phyloP scores from a whole-genome alignment of 768 basidiomycete genomes.

The Nidularia pulvinata region DNA sequence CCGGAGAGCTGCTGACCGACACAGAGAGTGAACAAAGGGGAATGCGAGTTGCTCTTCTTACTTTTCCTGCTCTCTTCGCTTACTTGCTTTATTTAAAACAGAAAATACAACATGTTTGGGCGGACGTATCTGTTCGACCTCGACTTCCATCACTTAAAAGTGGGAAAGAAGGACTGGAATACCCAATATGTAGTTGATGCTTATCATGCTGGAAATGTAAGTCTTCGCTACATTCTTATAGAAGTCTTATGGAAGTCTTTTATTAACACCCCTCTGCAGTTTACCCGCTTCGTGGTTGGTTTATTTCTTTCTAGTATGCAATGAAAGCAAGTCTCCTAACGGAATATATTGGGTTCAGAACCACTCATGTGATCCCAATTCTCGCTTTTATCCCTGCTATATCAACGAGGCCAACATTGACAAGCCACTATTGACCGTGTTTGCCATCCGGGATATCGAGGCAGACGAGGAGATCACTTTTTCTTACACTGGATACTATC shows the following conservation, averaged over 20 bases:
- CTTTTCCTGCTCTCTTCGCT: background rate
- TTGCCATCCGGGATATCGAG: conserved; percentile 63
- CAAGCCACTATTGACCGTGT: conserved; percentile 70
- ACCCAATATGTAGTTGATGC: conserved; percentile 75
- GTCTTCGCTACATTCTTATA: conserved; percentile 12
- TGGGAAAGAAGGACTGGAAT: conserved; percentile 29
- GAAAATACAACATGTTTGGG: conserved; percentile 74
- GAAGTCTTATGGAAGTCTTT: too few relatives aligned
- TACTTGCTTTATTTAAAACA: conserved; percentile 15
- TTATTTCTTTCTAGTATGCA: conserved; percentile 61
- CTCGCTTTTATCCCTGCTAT: conserved; percentile 67
- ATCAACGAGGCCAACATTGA: conserved; percentile 75
- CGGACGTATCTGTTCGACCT: conserved; percentile 83
- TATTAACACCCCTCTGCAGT: background rate
- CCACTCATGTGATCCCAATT: conserved; percentile 91
- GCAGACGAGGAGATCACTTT: conserved; percentile 76
- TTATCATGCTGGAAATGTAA: conserved; percentile 86
- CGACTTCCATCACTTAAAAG: conserved; percentile 70
- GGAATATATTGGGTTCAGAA: conserved; percentile 48
- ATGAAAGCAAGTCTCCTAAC: conserved; percentile 54
- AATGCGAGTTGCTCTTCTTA: conserved; percentile 34
- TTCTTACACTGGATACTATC: conserved; percentile 57
- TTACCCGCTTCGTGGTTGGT: background rate
- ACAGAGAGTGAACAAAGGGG: conserved; percentile 69
- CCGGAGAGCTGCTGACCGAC: conserved; percentile 83